Evolutionary conservation across 2,329 filamentous ascomycete species (phyloP).

Genomic region (Aspergillus pseudonomiae): DNA sequence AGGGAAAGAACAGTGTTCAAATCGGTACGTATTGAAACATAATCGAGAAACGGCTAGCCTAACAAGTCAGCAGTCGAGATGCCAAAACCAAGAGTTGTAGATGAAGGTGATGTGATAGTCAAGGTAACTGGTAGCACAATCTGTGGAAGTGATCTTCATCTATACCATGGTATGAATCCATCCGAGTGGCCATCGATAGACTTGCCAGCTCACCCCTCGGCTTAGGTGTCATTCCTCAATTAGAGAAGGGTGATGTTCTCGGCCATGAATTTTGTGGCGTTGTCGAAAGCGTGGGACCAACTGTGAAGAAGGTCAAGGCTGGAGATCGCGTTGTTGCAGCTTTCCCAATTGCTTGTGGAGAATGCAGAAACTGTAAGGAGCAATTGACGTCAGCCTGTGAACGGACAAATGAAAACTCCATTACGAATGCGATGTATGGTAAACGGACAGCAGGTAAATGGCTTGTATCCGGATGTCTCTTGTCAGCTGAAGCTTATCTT

Average conservation of each 20-base stretch:
- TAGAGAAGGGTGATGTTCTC: conserved; percentile 68
- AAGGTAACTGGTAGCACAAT: conserved; percentile 71
- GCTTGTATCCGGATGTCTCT: not conserved
- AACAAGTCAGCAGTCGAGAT: conserved; percentile 55
- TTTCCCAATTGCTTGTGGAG: conserved; percentile 75
- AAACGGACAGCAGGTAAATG: conserved; percentile 68
- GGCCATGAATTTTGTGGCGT: conserved; percentile 61
- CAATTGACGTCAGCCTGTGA: conserved; percentile 81
- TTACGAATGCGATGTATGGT: conserved; percentile 76
- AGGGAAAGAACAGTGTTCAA: conserved; percentile 77
- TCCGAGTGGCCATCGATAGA: not conserved
- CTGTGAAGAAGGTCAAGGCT: conserved; percentile 56
- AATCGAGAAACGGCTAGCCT: not conserved
- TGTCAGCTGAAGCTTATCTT: not conserved
- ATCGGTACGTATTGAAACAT: conserved; percentile 50
- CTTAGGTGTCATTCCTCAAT: conserved; percentile 55
- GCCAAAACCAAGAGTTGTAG: conserved; percentile 71
- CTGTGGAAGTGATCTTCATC: conserved; percentile 63
- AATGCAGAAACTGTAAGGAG: conserved; percentile 76
- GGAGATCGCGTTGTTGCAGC: conserved; percentile 77
- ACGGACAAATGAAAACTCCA: conserved; percentile 73
- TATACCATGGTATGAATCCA: conserved; percentile 41
- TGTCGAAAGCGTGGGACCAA: conserved; percentile 59
- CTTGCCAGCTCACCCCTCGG: conserved; percentile 12
- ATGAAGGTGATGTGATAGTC: conserved; percentile 76